phyloP scores from a whole-genome alignment of 2,329 filamentous ascomycete species.

The Botrytis galanthina region DNA sequence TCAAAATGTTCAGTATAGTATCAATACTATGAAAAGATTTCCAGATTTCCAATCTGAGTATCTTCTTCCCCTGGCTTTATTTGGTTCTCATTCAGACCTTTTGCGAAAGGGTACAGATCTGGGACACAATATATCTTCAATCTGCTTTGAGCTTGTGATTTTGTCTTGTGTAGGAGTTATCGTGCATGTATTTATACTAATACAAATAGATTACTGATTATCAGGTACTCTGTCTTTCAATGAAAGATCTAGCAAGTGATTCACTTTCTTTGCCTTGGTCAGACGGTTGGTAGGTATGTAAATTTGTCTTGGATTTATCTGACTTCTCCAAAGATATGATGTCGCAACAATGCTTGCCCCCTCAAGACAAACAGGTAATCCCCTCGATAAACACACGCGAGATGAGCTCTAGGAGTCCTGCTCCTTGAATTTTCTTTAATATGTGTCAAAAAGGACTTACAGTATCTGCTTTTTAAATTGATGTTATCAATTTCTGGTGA shows the following conservation, averaged over 20 bases:
- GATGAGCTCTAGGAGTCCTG: not conserved
- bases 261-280: not conserved
- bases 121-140: too few species aligned
- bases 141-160: too few species aligned
- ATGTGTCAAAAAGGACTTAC: rapidly evolving
- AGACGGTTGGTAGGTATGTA: too few species aligned
- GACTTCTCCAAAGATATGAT: rapidly evolving
- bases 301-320: not conserved
- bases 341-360: too few species aligned
- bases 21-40: too few species aligned
- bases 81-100: too few species aligned
- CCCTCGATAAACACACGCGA: rapidly evolving
- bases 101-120: not conserved
- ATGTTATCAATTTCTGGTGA: not conserved
- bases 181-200: not conserved
- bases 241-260: not conserved
- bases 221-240: not conserved
- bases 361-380: not conserved
- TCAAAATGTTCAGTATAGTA: too few species aligned
- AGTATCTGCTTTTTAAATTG: rapidly evolving
- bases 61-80: too few species aligned
- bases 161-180: not conserved
- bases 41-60: too few species aligned
- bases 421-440: not conserved
- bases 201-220: not conserved